Base-by-base conservation (phyloP, 2,329 filamentous ascomycete species). In the Ilyonectria destructans region DNA sequence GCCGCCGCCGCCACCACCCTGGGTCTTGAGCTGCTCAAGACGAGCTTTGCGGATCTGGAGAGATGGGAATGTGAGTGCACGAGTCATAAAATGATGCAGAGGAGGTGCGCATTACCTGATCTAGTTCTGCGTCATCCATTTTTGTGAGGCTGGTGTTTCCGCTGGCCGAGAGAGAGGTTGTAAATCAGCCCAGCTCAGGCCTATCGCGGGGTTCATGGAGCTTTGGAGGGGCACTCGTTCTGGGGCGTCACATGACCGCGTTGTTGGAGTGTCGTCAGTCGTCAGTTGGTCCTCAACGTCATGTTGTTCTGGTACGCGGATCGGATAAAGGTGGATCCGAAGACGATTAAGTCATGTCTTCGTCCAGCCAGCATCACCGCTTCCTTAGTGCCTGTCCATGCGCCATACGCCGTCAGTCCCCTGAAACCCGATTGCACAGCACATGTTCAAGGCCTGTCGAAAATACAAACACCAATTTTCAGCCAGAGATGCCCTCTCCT, bases 1-100 rank as follows among this genome's bases (percentile, higher is more conserved):
- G 68, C 85, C 83, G 54, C 83, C 82, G 60, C 82, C 83, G 65
- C 86, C 87, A 68, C 85, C 86, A 71, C 87, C 84, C 82, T 93
- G 86, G 76, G 95, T 88, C 82, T 97, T 96, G 74, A 98, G 92
- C 85, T 99, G 95, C 82, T 96, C 93, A 62, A 98, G 91, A 70
- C 96, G 94, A 77, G 96, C 96, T 82, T 94, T 93, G 80, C 96
- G 88, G 80, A 98, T 98, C 92, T 97, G 78, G 21, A 33, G 19
- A 4, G 19, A 4, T 15, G 19, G 9, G 6, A 31, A 12, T 51
- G 58, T 74, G 8, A 73, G 58, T 35, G 5, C 33, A 5, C 2
- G 2, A 13, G 17, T n/a, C 2, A 12, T n/a, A 5, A 31, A 37
- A 26, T 21, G 21, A n/a, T 17, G 17, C 10, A 13, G 6, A 9